Conservation (phyloP, 345 rosid species). For the Acer negundo region DNA sequence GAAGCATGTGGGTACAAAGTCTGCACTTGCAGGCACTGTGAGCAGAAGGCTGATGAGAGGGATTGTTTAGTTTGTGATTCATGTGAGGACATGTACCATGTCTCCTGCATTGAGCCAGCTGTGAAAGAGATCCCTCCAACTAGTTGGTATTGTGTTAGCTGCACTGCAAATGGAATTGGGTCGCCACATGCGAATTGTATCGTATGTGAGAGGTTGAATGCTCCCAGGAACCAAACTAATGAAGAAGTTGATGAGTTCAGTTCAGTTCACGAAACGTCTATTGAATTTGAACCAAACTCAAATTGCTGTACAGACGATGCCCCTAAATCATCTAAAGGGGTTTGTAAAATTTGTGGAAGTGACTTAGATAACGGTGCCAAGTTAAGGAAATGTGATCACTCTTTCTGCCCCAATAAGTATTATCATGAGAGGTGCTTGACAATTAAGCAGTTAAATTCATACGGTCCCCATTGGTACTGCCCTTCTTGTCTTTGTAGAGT, state of each 20-base stretch:
- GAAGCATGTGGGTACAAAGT: slow-evolving; percentile 37
- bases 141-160: slow-evolving; percentile 78
- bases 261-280: slow-evolving; percentile 27
- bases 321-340: slow-evolving; percentile 25
- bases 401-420: slow-evolving; percentile 59
- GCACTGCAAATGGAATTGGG: slow-evolving; percentile 59
- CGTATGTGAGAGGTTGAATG: slow-evolving; percentile 68
- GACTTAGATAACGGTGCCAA: slow-evolving; percentile 44
- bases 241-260: slow-evolving; percentile 29
- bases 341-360: slow-evolving; percentile 66
- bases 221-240: slow-evolving; percentile 32
- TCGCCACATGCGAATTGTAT: slow-evolving; percentile 74
- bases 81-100: slow-evolving; percentile 83
- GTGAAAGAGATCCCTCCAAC: slow-evolving; percentile 57
- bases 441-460: slow-evolving; percentile 51
- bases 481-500: slow-evolving; percentile 86
- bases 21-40: slow-evolving; percentile 64
- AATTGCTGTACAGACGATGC: slow-evolving; percentile 38
- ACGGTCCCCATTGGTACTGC: slow-evolving; percentile 81
- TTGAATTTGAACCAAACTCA: slow-evolving; percentile 46
- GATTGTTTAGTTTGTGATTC: slow-evolving; percentile 83
- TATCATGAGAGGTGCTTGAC: slow-evolving; percentile 88
- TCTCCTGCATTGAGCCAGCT: slow-evolving; percentile 77
- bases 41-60: slow-evolving; percentile 60
- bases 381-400: slow-evolving; percentile 60